Evolutionary conservation across 768 basidiomycete genomes (phyloP).

Genomic region (Candolleomyces efflorescens): DNA sequence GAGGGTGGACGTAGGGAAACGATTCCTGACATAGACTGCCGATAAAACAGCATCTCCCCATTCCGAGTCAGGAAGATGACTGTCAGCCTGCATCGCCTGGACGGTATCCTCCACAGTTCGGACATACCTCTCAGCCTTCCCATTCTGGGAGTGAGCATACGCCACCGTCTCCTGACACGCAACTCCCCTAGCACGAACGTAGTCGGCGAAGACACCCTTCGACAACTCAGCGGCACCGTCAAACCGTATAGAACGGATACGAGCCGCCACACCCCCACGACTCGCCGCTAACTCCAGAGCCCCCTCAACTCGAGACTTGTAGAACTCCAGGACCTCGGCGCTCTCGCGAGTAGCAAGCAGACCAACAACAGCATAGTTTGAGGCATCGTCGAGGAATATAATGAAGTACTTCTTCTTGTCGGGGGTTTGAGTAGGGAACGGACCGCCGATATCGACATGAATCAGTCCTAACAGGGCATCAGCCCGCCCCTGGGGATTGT

Average conservation of each 20-base stretch:
- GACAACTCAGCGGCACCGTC: neutral
- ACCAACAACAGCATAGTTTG: slow-evolving; percentile 12
- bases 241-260: too few relatives aligned
- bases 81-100: slow-evolving; percentile 21
- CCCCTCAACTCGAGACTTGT: neutral
- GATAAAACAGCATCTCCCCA: slow-evolving; percentile 16
- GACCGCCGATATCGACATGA: slow-evolving; percentile 23
- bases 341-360: slow-evolving; percentile 1
- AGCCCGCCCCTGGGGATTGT: slow-evolving; percentile 8
- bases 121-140: slow-evolving; percentile 36
- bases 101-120: slow-evolving; percentile 27
- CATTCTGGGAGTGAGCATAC: slow-evolving; percentile 35
- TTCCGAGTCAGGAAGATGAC: slow-evolving; percentile 14
- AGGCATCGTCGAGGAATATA: slow-evolving; percentile 15
- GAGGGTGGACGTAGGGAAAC: slow-evolving; percentile 16
- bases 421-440: slow-evolving; percentile 14
- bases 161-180: slow-evolving; percentile 18
- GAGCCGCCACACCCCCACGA: neutral
- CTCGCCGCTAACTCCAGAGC: neutral
- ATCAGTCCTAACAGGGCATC: slow-evolving; percentile 14
- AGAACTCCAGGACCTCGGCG: slow-evolving; percentile 1
- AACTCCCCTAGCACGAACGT: slow-evolving; percentile 16
- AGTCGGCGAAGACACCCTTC: neutral
- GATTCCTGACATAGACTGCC: slow-evolving; percentile 18
- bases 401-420: slow-evolving; percentile 13